Conservation (phyloP, 768 basidiomycete genomes). For the Lyophyllum atratum region DNA sequence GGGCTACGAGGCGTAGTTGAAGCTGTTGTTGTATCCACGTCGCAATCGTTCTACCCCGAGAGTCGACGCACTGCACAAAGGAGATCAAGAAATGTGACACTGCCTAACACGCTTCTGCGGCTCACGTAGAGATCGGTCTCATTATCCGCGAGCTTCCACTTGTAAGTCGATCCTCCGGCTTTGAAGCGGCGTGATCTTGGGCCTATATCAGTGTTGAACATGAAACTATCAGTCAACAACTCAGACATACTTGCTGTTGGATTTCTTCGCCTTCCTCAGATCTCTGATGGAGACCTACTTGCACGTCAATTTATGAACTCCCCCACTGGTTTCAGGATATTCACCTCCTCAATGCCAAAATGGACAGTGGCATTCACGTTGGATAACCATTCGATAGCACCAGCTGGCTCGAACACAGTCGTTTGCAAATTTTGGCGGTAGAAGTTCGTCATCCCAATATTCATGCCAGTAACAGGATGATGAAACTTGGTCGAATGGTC, state of each 20-base stretch:
- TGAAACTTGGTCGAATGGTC: constrained; percentile 33
- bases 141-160: constrained; percentile 54
- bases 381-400: constrained; percentile 54
- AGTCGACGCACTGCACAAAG: constrained; percentile 46
- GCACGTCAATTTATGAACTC: not conserved
- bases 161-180: constrained; percentile 49
- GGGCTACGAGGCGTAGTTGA: constrained; percentile 41
- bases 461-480: constrained; percentile 45
- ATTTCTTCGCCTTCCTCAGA: constrained; percentile 50
- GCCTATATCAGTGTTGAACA: not conserved
- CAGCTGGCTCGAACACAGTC: constrained; percentile 50
- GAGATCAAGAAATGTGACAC: not conserved
- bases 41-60: constrained; percentile 48
- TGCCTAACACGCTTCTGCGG: not conserved
- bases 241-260: constrained; percentile 50
- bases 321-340: not conserved
- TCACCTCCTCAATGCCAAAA: constrained; percentile 52
- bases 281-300: constrained; percentile 41
- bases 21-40: constrained; percentile 42
- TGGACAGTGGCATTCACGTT: constrained; percentile 43
- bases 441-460: constrained; percentile 45
- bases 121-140: constrained; percentile 48
- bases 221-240: not conserved
- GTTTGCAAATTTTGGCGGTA: constrained; percentile 48
- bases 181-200: constrained; percentile 57